phyloP scores from a whole-genome alignment of 176 grass and related monocot species.

The Carex littledalei region DNA sequence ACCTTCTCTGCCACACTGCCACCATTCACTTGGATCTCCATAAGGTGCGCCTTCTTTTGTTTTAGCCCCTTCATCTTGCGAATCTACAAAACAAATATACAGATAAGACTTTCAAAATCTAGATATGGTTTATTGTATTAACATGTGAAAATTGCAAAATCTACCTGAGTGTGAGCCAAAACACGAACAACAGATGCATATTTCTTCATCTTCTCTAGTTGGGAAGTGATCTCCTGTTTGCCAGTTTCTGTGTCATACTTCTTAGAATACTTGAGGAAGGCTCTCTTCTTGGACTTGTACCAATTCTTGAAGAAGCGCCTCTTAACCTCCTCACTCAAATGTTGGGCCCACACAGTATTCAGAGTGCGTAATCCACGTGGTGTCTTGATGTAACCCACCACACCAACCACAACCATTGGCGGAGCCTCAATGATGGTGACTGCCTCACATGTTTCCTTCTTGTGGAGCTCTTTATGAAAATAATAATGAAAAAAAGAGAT shows the following conservation, averaged over 20 bases:
- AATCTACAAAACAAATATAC: not conserved
- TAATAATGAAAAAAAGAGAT: not conserved
- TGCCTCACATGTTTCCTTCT: constrained; percentile 94
- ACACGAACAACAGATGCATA: constrained; percentile 76
- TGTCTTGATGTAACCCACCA: constrained; percentile 82
- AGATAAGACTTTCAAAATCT: not conserved
- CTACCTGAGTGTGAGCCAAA: constrained; percentile 76
- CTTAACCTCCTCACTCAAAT: constrained; percentile 86
- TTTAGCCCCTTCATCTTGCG: constrained; percentile 91
- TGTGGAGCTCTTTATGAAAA: constrained; percentile 58
- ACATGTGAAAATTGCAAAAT: not conserved
- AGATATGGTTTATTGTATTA: not conserved
- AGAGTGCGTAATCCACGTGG: constrained; percentile 69
- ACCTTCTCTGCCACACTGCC: constrained; percentile 69
- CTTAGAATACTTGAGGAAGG: constrained; percentile 71
- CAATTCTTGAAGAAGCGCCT: constrained; percentile 92
- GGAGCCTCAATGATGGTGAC: constrained; percentile 84
- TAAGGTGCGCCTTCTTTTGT: constrained; percentile 93
- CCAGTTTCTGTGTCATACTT: constrained; percentile 64
- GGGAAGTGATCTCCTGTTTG: constrained; percentile 68
- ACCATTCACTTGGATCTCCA: constrained; percentile 92
- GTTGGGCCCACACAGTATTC: constrained; percentile 86
- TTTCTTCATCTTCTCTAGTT: constrained; percentile 95
- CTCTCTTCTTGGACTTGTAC: constrained; percentile 94
- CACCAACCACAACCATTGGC: constrained; percentile 76